Base-by-base conservation (phyloP, 176 grass and related monocot species). In the Rhipidocladum racemiflorum region DNA sequence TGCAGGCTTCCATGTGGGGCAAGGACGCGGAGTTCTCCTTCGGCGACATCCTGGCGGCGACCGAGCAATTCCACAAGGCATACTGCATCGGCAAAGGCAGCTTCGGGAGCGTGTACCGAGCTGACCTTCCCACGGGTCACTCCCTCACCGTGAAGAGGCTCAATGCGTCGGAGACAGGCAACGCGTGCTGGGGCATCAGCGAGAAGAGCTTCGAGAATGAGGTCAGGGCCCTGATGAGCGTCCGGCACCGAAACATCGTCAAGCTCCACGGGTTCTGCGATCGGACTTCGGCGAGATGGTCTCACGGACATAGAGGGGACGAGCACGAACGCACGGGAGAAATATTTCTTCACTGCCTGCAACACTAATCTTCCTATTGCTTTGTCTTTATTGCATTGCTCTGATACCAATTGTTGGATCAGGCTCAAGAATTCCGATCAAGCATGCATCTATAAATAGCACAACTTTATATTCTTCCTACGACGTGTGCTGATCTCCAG, bases 41-140 rank as follows among this genome's bases (percentile, higher is more conserved):
- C 69, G 88, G 82, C 9, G 91, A 97, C 76, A 92, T 97, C 55
- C 57, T 90, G 66, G 87, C 85, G 46, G 90, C 91, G 48, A 97
- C 94, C 4, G 91, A 94, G 59, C 83, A 94, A 80, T 97, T 97
- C 85, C 87, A 85, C 68, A 77, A 92, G 56, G 44, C 82, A 38
- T 94, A 85, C 82, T 94, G 89, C 85, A 94, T 97, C 59, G 94
- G 94, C 28, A 90, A 75, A 74, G 94, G 94, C 5, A 81, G 89
- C 21, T 97, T 94, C 74, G 87, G 94, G 35, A 94, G 75, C 66
- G 91, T 97, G 32, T 97, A 92, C 85, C 93, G 80, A 0, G 89
- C 94, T 1, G 86, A 92, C 40, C 73, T 97, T 0, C 70, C 80
- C 3, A 23, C 55, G 21, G 87, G 85, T 9, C 68, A 83, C 44